phyloP scores from a whole-genome alignment of 345 rosid species.

The Aurinia saxatilis region DNA sequence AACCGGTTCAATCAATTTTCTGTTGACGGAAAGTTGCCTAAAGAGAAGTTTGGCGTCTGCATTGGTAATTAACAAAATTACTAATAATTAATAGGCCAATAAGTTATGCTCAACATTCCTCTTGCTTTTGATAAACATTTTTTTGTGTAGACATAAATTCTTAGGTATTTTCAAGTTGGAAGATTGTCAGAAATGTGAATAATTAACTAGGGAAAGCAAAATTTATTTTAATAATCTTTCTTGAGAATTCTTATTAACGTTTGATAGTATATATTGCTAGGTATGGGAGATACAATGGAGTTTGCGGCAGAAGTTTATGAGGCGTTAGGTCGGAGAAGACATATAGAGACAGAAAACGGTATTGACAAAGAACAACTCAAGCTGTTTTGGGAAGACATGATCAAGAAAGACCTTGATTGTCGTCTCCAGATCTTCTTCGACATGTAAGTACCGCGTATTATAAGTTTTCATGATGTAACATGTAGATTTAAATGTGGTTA shows the following conservation, averaged over 20 bases:
- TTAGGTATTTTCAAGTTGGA: too few species aligned
- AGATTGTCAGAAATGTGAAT: too few species aligned
- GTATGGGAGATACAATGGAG: slow-evolving; percentile 88
- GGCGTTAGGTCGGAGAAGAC: slow-evolving; percentile 67
- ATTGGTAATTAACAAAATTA: slow-evolving; percentile 40
- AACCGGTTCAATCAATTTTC: slow-evolving; percentile 63
- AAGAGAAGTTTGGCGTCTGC: slow-evolving; percentile 73
- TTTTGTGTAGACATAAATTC: too few species aligned
- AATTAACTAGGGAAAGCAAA: too few species aligned
- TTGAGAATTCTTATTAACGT: not conserved
- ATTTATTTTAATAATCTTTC: too few species aligned
- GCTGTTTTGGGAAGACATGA: slow-evolving; percentile 88
- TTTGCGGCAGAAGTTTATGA: slow-evolving; percentile 75
- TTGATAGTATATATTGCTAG: slow-evolving; percentile 24
- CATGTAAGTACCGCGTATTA: slow-evolving; percentile 42
- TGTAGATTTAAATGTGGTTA: not conserved
- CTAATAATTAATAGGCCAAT: not conserved
- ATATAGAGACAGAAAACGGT: slow-evolving; percentile 42
- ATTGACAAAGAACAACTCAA: slow-evolving; percentile 56
- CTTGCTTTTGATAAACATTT: too few species aligned
- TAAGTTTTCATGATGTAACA: not conserved
- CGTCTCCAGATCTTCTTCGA: slow-evolving; percentile 92
- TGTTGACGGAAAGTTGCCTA: slow-evolving; percentile 42
- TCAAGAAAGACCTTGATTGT: slow-evolving; percentile 62
- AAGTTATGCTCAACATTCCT: too few species aligned